phyloP scores from a whole-genome alignment of 2,329 filamentous ascomycete genomes.

The Penicillium sp. region DNA sequence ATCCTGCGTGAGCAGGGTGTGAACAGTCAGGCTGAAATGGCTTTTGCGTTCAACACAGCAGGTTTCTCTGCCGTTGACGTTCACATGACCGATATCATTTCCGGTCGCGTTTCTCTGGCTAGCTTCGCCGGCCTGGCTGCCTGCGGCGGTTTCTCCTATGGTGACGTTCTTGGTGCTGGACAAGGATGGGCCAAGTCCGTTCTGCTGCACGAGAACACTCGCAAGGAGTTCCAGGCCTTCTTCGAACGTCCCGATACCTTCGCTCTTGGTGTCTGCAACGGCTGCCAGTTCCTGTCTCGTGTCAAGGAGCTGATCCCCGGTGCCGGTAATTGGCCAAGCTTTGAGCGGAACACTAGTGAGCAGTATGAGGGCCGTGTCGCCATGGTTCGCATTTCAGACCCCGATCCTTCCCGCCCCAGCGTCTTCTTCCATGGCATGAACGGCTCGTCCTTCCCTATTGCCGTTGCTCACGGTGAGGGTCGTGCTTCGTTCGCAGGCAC shows the following conservation, averaged over 20 bases:
- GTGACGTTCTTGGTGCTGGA: conserved; percentile 86
- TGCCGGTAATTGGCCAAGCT: conserved; percentile 74
- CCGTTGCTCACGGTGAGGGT: conserved; percentile 86
- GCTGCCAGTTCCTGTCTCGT: conserved; percentile 87
- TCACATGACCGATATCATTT: conserved; percentile 89
- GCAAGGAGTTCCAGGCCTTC: conserved; percentile 74
- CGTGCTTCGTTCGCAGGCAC: conserved; percentile 63
- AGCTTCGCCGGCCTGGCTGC: conserved; percentile 84
- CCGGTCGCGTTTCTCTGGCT: conserved; percentile 69
- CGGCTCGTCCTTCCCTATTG: conserved; percentile 74
- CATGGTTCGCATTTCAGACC: conserved; percentile 74
- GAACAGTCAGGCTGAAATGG: conserved; percentile 96
- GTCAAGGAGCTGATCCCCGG: conserved; percentile 80
- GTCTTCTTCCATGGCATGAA: conserved; percentile 89
- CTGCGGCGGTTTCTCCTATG: conserved; percentile 96
- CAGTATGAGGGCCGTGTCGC: conserved; percentile 85
- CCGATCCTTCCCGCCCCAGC: conserved; percentile 51
- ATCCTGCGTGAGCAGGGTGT: conserved; percentile 94
- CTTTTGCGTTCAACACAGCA: conserved; percentile 85
- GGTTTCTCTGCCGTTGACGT: conserved; percentile 90
- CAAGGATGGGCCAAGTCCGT: conserved; percentile 95
- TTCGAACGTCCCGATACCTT: conserved; percentile 88
- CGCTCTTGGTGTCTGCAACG: conserved; percentile 90
- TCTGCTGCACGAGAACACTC: conserved; percentile 69
- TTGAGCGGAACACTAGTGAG: conserved; percentile 75